These are phyloP conservation scores for Ophiocordyceps sinensis DNA, from an alignment of 2,329 filamentous ascomycete species.

Conservation along the genomic window DNA sequence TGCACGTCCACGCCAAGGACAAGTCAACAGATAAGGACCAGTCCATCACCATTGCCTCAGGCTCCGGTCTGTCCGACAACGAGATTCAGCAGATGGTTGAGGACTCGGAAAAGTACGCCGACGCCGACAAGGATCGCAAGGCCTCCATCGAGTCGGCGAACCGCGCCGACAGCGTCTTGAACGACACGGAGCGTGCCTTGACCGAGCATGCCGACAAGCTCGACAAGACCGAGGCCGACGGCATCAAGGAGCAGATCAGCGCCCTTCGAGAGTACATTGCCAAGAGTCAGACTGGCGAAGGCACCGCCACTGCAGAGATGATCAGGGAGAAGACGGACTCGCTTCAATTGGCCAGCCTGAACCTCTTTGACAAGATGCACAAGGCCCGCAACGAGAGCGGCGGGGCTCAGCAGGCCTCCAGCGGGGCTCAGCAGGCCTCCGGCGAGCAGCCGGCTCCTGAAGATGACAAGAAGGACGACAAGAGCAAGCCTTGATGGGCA, in stretches of 20 bases:
- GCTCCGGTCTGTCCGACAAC: conserved; percentile 84
- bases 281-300: conserved; percentile 91
- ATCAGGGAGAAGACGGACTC: conserved; percentile 99
- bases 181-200: conserved; percentile 95
- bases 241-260: conserved; percentile 87
- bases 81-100: conserved; percentile 98
- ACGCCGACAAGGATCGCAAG: conserved; percentile 95
- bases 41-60: conserved; percentile 96
- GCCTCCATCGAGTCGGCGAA: conserved; percentile 89
- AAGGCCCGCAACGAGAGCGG: conserved; percentile 66
- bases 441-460: conserved; percentile 39
- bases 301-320: conserved; percentile 70
- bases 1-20: conserved; percentile 96
- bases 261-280: conserved; percentile 76
- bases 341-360: conserved; percentile 88
- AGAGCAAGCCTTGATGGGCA: conserved; percentile 46
- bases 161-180: conserved; percentile 88
- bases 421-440: conserved; percentile 32
- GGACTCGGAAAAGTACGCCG: conserved; percentile 93
- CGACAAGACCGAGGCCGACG: conserved; percentile 88
- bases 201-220: conserved; percentile 94
- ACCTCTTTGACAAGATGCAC: conserved; percentile 99
- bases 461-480: conserved; percentile 65
- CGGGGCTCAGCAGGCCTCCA: conserved; percentile 33
- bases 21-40: conserved; percentile 99